Base-by-base conservation (phyloP, 1,284 basidiomycete genomes). In the Pisolithus thermaeus region DNA sequence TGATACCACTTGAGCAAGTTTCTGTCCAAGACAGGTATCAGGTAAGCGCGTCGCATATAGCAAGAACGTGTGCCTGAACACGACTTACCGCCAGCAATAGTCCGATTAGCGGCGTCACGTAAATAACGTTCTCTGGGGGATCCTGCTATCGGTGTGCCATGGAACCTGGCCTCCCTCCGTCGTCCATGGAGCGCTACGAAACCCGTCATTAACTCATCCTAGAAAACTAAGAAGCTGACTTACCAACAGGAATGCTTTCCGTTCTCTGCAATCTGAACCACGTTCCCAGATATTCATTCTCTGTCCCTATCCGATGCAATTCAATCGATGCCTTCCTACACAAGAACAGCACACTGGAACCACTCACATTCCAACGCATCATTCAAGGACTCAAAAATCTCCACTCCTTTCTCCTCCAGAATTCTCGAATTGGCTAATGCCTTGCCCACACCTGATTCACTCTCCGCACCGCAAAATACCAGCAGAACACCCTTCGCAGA, bases 311-410 rank as follows among this genome's bases (percentile, higher is more conserved):
- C 50, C 39, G 32, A 14, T 35, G 32, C 12, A 35, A 35, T 35
- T 14, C 12, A 12, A 14, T 35, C 32, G n/a, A 14, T 14, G 7
- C 32, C 32, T 1, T 5, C 14, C 12, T 14, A 12, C 11, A 47
- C 30, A 22, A 47, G 53, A 46, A 54, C 47, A 39, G 23, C 54
- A 41, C 18, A 42, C 6, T 14, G 42, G 41, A 62, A 25, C 51
- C n/a, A 74, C 85, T 67, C 59, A 88, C 87, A 97, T 70, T 98
- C 95, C 71, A 98, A 80, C 0, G 94, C 95, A 65, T 97, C 92
- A 63, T 90, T 94, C 58, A 96, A 77, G 7, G 79, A 84, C 50
- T 76, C 77, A 65, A 97, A 97, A 14, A 95, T 72, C 69, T 97
- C 92, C 3, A 95, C 90, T 1, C 80, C 79, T 0, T 83, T 79